Base-by-base conservation (phyloP, 2,329 filamentous ascomycete species). In the Thyridium curvatum region DNA sequence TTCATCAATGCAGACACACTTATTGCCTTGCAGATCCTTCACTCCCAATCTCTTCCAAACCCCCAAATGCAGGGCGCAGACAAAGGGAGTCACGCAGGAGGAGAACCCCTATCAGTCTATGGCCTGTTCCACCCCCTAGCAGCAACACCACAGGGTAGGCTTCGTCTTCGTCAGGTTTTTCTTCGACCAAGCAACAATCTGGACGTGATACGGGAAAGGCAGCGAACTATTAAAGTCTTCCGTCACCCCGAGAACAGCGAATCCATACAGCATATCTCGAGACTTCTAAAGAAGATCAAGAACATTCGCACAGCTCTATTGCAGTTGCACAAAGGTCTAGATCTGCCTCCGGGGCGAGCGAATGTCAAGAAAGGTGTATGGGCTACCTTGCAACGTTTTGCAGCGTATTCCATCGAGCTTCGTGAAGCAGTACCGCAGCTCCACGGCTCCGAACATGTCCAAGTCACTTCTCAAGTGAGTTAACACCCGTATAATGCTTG, bases 1-100 rank as follows among this genome's bases (percentile, higher is more conserved):
- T 87, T 93, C 52, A 70, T 96, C 48, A 93, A 87, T 49, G 66
- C 75, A 3, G 88, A 96, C 53, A 86, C 90, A 0, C 65, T 97
- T 32, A 62, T 78, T 12, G 89, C 89, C 2, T 72, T 98, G 8
- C 91, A 96, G 51, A 86, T 98, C 18, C 70, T 95, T 18, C 82
- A 84, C 40, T 79, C 84, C 2, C 90, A 96, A 56, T 77, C 77
- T 10, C 88, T 94, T 57, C 90, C 87, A 4, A 89, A 88, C 52
- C 81, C 77, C 35, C 84, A 91, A 45, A 85, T 82, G 49, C 82
- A 84, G 61, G 85, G 84, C 0, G 77, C 80, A 3, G 74, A 71
- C 7, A 95, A 91, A 57, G 21, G 21, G 10, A 26, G 21, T 26
- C 21, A 26, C 6, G 21, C 21, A 26, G 21, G 21, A 26, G 21